phyloP scores from a whole-genome alignment of 1,284 basidiomycete genomes.

The Puccinia coronata region DNA sequence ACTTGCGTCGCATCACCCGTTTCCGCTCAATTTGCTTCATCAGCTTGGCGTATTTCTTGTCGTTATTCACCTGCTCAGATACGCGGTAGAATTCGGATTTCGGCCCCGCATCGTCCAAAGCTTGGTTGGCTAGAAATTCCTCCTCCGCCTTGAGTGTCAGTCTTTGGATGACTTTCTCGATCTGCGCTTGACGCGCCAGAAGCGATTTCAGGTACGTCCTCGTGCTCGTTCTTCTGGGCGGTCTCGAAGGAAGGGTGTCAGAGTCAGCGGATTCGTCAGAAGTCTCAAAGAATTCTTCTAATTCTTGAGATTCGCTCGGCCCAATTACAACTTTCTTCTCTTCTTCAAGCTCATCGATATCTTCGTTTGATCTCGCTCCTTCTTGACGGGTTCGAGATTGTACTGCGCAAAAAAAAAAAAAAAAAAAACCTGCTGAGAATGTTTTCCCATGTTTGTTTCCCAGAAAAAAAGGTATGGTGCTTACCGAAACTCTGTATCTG shows the following conservation, averaged over 20 bases:
- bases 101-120: background rate
- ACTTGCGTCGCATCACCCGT: background rate
- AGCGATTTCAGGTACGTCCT: background rate
- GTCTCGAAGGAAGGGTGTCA: background rate
- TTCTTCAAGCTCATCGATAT: constrained; percentile 5
- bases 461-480: background rate
- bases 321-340: background rate
- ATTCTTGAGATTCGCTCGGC: background rate
- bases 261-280: background rate
- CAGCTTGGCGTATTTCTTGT: background rate
- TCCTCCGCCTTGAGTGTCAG: background rate
- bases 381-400: background rate
- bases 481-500: constrained; percentile 8
- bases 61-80: background rate
- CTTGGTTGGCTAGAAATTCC: background rate
- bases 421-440: background rate
- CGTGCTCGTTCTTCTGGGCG: no score
- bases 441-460: background rate
- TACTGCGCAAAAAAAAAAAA: background rate
- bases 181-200: background rate
- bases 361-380: background rate
- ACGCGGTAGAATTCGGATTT: background rate
- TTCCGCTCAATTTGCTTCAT: background rate
- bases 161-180: background rate
- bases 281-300: background rate